Conservation (phyloP, 2,329 filamentous ascomycete species). For the Penicillium sclerotigenum region DNA sequence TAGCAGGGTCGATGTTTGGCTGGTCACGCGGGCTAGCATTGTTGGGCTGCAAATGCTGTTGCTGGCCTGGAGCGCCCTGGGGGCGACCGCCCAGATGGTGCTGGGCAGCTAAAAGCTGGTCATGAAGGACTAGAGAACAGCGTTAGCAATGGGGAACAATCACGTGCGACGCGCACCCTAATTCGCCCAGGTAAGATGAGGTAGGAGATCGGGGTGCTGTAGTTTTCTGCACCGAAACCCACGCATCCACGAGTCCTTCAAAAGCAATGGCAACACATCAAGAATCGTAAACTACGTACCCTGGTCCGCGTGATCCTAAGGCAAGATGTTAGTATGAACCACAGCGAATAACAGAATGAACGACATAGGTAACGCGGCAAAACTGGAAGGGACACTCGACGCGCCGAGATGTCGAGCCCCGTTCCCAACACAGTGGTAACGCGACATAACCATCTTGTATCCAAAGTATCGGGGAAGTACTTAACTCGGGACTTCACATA, state of each 20-base stretch:
- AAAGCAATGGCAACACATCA: neutral
- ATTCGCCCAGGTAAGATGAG: neutral
- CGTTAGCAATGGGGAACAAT: slow-evolving; percentile 6
- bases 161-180: neutral
- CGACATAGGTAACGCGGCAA: slow-evolving; percentile 8
- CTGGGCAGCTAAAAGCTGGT: slow-evolving; percentile 57
- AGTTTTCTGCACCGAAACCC: neutral
- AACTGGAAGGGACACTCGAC: slow-evolving; percentile 4
- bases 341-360: neutral
- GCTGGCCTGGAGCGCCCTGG: slow-evolving; percentile 44
- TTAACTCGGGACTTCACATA: slow-evolving; percentile 1
- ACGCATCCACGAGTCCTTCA: neutral
- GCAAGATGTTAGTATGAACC: slow-evolving; percentile 12
- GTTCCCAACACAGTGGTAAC: neutral
- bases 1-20: slow-evolving; percentile 58
- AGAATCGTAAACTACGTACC: slow-evolving; percentile 30
- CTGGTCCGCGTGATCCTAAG: slow-evolving; percentile 46
- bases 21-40: slow-evolving; percentile 47
- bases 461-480: neutral
- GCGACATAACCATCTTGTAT: neutral
- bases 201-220: neutral
- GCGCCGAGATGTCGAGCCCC: slow-evolving; percentile 8
- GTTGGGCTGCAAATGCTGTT: slow-evolving; percentile 39
- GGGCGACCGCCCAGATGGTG: slow-evolving; percentile 40
- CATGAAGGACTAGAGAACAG: slow-evolving; percentile 54